phyloP scores from a whole-genome alignment of 2,329 filamentous ascomycete genomes.

The Hypoxylon sp. region DNA sequence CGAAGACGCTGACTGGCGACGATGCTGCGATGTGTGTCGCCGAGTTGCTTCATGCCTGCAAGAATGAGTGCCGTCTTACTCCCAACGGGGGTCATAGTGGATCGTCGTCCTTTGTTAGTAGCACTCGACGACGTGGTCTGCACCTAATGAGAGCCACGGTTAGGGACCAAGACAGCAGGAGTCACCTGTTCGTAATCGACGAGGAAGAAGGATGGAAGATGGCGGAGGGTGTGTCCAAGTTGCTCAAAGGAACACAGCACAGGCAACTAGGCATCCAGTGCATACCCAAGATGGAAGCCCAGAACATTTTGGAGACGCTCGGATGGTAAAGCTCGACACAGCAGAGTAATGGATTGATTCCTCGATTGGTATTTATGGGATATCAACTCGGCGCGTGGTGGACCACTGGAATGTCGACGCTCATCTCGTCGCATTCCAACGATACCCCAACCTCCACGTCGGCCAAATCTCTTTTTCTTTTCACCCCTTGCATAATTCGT shows the following conservation, averaged over 20 bases:
- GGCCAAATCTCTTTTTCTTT: background rate
- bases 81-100: conserved; percentile 56
- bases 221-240: conserved; percentile 65
- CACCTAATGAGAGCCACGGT: conserved; percentile 71
- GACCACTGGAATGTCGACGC: conserved; percentile 21
- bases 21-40: conserved; percentile 72
- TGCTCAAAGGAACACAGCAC: conserved; percentile 68
- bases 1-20: conserved; percentile 65
- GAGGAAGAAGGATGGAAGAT: conserved; percentile 76
- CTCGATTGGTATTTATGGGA: conserved; percentile 30
- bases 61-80: conserved; percentile 67
- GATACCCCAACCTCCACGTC: background rate
- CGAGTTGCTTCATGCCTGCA: conserved; percentile 71
- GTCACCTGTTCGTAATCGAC: conserved; percentile 70
- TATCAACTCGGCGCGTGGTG: too few species aligned
- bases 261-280: conserved; percentile 66
- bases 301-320: conserved; percentile 64
- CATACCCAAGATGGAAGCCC: conserved; percentile 63
- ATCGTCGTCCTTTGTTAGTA: conserved; percentile 52
- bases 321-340: too few species aligned
- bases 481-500: conserved; percentile 21
- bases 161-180: conserved; percentile 71
- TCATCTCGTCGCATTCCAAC: conserved; percentile 24
- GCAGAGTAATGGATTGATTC: too few species aligned
- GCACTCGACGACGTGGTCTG: conserved; percentile 58